Evolutionary conservation across 306 rosid genomes (phyloP), one percentile per base, ranked within the genome.

Genomic region (Rosa rugosa): DNA sequence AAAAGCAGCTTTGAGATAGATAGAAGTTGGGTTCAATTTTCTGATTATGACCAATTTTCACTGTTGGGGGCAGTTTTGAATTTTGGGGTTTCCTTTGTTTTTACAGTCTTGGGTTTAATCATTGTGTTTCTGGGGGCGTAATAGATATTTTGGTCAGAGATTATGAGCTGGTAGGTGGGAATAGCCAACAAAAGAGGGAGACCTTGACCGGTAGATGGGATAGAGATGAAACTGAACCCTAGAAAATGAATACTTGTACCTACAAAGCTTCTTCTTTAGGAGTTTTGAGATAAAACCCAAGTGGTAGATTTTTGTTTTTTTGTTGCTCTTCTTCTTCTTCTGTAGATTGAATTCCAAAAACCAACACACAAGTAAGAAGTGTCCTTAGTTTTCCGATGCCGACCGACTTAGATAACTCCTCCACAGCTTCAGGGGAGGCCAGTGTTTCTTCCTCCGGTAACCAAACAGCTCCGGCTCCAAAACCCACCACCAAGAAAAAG

Each of bases 361-460:
- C 49, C 50, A 18, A 40, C 64, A 18, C 44, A 34, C 25, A 16
- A 47, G 9, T 14, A 31, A 50, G 69, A 9, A 74, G 66, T 31
- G 17, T 64, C 73, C 51, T 22, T 40, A 40, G 71, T 75, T 49
- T 72, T 77, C 42, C 51, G 67, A 91, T 91, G 97, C 85, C 90
- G 76, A 87, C 91, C 70, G 97, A 94, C 76, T 60, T 89, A 18
- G 96, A 92, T 42, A 85, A 88, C 81, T 93, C 90, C 73, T 84
- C 98, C 11, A 85, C 93, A 13, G 89, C 92, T 84, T 94, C 98
- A 5, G 96, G 96, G 49, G 96, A 94, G 72, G 94, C 94, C 8
- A 94, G 94, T 63, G 90, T 90, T 22, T 94, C 98, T 59, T 90
- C 94, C 41, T 92, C 94, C 5, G 97, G 88, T 14, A 86, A 90